These are phyloP conservation scores for Leishmania tropica DNA, from an alignment of 208 protist genomes.

Conservation along the genomic window DNA sequence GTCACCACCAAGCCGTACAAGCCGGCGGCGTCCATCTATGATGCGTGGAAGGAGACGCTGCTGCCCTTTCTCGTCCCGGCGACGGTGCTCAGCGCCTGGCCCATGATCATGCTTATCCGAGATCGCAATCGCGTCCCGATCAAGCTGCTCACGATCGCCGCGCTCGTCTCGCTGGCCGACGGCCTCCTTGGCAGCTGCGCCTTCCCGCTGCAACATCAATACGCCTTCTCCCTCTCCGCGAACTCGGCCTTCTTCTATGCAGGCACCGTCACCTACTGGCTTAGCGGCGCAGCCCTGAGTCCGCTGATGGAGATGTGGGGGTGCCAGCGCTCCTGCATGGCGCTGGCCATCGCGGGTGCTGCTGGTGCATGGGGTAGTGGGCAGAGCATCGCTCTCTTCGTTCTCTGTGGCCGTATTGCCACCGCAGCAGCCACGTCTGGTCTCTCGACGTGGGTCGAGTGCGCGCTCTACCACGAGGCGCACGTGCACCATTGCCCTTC, in stretches of 20 bases:
- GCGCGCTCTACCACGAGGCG: slow-evolving; percentile 16
- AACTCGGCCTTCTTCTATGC: slow-evolving; percentile 22
- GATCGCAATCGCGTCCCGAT: slow-evolving; percentile 7
- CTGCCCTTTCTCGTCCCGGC: slow-evolving; percentile 18
- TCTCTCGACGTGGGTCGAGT: slow-evolving; percentile 15
- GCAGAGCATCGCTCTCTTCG: slow-evolving; percentile 3
- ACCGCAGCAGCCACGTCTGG: slow-evolving; percentile 17
- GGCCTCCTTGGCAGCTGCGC: slow-evolving; percentile 25
- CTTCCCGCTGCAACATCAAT: slow-evolving; percentile 21
- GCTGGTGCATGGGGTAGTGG: slow-evolving; percentile 8
- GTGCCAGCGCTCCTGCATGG: slow-evolving; percentile 2
- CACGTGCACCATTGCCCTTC: background rate
- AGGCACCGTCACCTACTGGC: slow-evolving; percentile 17
- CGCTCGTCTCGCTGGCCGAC: slow-evolving; percentile 16
- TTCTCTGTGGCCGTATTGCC: slow-evolving; percentile 1
- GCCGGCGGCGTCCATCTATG: slow-evolving; percentile 10
- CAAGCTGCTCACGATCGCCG: slow-evolving; percentile 17
- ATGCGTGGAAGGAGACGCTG: slow-evolving; percentile 16
- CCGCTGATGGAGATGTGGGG: slow-evolving; percentile 19
- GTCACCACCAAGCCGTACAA: background rate
- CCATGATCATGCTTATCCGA: slow-evolving; percentile 9
- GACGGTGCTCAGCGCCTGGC: slow-evolving; percentile 16
- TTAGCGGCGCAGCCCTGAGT: slow-evolving; percentile 7
- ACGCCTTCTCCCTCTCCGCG: slow-evolving; percentile 16
- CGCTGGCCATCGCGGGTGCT: slow-evolving; percentile 3